Conservation (phyloP, 176 grass and related monocot species). For the Carex myosuroides region DNA sequence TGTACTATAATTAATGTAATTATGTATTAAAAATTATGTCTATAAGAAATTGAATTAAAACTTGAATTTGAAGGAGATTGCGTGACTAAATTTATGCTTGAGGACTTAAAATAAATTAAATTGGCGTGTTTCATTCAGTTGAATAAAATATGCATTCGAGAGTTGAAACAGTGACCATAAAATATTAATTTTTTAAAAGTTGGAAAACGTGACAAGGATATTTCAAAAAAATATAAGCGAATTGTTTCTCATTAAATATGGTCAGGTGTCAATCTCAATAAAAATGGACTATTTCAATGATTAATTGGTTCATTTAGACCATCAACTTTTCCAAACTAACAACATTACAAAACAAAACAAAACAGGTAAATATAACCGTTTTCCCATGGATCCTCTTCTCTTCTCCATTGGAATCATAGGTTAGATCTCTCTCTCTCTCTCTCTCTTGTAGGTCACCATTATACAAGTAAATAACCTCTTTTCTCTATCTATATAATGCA, state of each 20-base stretch:
- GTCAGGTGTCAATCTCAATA: not conserved
- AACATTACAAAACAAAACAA: not conserved
- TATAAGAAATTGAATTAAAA: too few species aligned
- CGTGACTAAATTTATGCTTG: too few species aligned
- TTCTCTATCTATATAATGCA: slow-evolving; percentile 21
- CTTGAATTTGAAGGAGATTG: too few species aligned
- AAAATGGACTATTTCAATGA: not conserved
- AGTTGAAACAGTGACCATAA: not conserved
- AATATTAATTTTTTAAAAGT: not conserved
- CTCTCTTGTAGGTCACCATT: not conserved
- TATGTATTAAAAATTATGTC: too few species aligned
- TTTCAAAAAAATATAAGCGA: not conserved
- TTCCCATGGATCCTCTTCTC: slow-evolving; percentile 43
- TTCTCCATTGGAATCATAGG: slow-evolving; percentile 46
- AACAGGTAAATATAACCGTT: not conserved
- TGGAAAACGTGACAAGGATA: not conserved
- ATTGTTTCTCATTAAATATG: not conserved
- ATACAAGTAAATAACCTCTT: slow-evolving; percentile 1
- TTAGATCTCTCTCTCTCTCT: slow-evolving; percentile 2
- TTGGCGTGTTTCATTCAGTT: too few species aligned
- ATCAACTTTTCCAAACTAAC: not conserved
- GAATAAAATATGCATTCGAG: too few species aligned
- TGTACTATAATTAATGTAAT: too few species aligned
- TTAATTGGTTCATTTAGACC: not conserved
- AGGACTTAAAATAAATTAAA: too few species aligned